Evolutionary conservation across 495 filamentous ascomycete species (phyloP), one percentile per base, ranked within the genome.

Genomic region (Aspergillus sclerotioniger): DNA sequence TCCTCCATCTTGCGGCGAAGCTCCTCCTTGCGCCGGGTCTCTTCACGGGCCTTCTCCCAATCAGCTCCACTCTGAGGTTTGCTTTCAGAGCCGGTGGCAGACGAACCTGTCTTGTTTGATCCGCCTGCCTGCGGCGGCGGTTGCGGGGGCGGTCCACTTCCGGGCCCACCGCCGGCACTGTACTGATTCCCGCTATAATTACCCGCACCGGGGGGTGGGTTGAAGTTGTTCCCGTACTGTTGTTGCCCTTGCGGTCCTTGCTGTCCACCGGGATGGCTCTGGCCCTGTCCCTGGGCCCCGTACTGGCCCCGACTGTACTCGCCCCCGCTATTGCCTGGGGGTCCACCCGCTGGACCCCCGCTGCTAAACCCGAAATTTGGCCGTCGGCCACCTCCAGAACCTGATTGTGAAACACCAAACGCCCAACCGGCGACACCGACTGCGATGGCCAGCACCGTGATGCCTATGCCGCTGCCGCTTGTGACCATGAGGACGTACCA

Each of bases 391-490:
- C 37, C 62, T 6, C 70, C 66, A 16, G 64, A 66, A 56, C 83
- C 81, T 8, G 71, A 75, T 67, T 90, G 88, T 25, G 79, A 83
- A 61, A 83, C 81, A 5, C 90, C 90, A 67, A 85, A 78, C 4
- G 84, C 82, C 90, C 89, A 96, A 0, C 85, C 87, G 9, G 82
- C 88, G 10, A 93, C 61, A 5, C 86, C 91, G n/a, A 93, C 82
- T 1, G 76, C 84, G 16, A 88, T 58, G 9, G 87, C 73, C 43
- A 92, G 67, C 3, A 90, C 57, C 1, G 84, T 53, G 66, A 90
- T 79, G 4, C 79, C 79, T n/a, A 84, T 82, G 16, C 82, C 78
- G 60, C 80, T 84, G 6, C 87, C 84, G 41, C 83, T 78, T 3
- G 82, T 76, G 41, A 83, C 80, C 19, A 88, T 78, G n/a, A 78